Conservation (phyloP, 2,329 filamentous ascomycete genomes). For the Diaporthe nobilis region DNA sequence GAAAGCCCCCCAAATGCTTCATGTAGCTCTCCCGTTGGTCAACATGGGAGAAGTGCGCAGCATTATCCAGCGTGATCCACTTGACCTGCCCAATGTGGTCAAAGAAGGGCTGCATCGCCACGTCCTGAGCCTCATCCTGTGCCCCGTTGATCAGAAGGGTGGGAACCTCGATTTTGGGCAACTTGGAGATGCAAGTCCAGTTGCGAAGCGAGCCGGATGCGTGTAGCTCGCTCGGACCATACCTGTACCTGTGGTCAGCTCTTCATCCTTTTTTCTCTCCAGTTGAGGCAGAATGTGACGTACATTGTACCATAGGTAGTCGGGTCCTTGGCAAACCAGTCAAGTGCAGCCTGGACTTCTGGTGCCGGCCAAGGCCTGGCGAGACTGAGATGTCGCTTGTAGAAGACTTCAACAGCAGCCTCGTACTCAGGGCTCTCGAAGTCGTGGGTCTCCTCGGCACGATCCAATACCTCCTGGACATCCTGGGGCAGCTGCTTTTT, state of each 20-base stretch:
- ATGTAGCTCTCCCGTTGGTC: constrained; percentile 51
- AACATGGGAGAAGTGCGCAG: constrained; percentile 53
- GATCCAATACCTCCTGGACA: constrained; percentile 45
- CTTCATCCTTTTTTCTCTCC: not conserved
- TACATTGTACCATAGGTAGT: constrained; percentile 53
- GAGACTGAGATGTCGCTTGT: constrained; percentile 49
- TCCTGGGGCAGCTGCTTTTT: constrained; percentile 45
- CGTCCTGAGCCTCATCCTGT: constrained; percentile 54
- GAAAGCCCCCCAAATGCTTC: constrained; percentile 44
- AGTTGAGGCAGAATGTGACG: constrained; percentile 45
- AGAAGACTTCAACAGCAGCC: constrained; percentile 50
- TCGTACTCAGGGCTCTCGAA: constrained; percentile 51
- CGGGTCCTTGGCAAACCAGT: constrained; percentile 50
- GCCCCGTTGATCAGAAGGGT: constrained; percentile 54
- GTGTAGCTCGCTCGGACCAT: constrained; percentile 33
- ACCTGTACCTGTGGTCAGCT: constrained; percentile 27
- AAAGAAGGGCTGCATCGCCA: constrained; percentile 52
- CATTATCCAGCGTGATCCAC: constrained; percentile 54
- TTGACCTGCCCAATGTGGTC: constrained; percentile 52
- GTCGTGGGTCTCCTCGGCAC: constrained; percentile 46
- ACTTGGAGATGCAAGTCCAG: constrained; percentile 47
- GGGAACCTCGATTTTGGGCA: constrained; percentile 48
- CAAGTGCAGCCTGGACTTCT: constrained; percentile 49
- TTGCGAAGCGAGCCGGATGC: constrained; percentile 47
- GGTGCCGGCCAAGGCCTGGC: constrained; percentile 50